A percentile compares a stretch with the other conserved stretches of the same genome.
Evolutionary conservation across 345 rosid genomes (phyloP).

Genomic region (Camelina hispida): DNA sequence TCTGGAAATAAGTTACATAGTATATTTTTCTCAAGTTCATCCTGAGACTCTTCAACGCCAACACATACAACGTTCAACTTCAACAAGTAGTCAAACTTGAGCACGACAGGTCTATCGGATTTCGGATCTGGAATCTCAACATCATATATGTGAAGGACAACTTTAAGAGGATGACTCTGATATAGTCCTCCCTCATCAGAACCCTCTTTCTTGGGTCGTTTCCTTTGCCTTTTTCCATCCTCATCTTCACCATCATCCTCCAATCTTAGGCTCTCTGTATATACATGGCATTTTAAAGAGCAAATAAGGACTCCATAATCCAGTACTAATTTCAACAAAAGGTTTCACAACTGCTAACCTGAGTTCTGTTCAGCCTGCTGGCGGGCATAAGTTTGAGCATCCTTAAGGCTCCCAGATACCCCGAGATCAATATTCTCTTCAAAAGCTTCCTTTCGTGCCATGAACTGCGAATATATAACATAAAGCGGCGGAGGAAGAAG

Average conservation of each 20-base stretch:
- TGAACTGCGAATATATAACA: slow-evolving; percentile 76
- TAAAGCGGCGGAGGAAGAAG: slow-evolving; percentile 92
- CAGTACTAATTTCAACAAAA: background rate
- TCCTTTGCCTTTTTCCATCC: slow-evolving; percentile 80
- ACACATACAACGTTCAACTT: slow-evolving; percentile 85
- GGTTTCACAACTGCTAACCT: slow-evolving; percentile 47
- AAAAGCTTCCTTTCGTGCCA: slow-evolving; percentile 89
- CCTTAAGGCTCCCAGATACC: slow-evolving; percentile 76
- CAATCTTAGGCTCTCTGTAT: slow-evolving; percentile 59
- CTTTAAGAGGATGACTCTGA: slow-evolving; percentile 74
- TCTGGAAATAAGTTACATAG: slow-evolving; percentile 80
- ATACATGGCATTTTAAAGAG: slow-evolving; percentile 50
- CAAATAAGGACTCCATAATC: background rate
- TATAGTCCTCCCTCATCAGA: slow-evolving; percentile 62
- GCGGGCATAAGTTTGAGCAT: slow-evolving; percentile 71
- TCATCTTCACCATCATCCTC: slow-evolving; percentile 82
- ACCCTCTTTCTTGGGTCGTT: slow-evolving; percentile 68
- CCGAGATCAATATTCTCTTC: slow-evolving; percentile 75
- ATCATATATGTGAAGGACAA: slow-evolving; percentile 67
- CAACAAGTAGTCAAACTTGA: slow-evolving; percentile 78
- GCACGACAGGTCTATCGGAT: slow-evolving; percentile 55
- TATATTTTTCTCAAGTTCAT: slow-evolving; percentile 58
- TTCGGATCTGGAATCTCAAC: slow-evolving; percentile 68
- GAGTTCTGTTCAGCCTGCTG: slow-evolving; percentile 75
- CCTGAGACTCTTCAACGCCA: slow-evolving; percentile 64